Evolutionary conservation across 306 rosid species (phyloP).

Genomic region (Quercus robur): DNA sequence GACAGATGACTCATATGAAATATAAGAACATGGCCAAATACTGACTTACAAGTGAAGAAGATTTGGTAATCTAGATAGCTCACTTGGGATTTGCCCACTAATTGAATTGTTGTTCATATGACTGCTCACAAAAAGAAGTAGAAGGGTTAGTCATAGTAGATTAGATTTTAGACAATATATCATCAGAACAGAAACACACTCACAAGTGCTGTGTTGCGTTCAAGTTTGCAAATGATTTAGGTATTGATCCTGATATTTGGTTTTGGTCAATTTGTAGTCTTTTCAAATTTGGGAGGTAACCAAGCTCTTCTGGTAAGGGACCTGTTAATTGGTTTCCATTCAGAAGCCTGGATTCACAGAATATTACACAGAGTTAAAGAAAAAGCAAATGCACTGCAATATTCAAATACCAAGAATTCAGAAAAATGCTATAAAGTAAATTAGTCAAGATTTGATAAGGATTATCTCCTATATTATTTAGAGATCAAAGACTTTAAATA

Average conservation of each 20-base stretch:
- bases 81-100: conserved; percentile 42
- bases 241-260: conserved; percentile 39
- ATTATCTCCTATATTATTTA: not conserved
- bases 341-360: conserved; percentile 39
- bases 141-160: not conserved
- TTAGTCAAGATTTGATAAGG: not conserved
- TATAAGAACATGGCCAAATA: not conserved
- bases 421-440: not conserved
- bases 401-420: not conserved
- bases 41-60: conserved; percentile 48
- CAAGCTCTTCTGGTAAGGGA: conserved; percentile 48
- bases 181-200: conserved; percentile 14
- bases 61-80: conserved; percentile 27
- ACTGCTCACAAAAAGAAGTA: conserved; percentile 22
- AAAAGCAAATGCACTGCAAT: not conserved
- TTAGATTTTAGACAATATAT: not conserved
- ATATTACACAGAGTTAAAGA: not conserved
- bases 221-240: conserved; percentile 43
- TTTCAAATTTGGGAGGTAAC: conserved; percentile 32
- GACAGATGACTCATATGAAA: not conserved
- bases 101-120: conserved; percentile 59
- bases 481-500: no score
- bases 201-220: conserved; percentile 33
- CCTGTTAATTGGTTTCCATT: conserved; percentile 48
- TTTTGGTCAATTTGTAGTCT: conserved; percentile 49